Evolutionary conservation across 1,139 yeast genomes (phyloP).

Genomic region (Suhomyces guaymorum): DNA sequence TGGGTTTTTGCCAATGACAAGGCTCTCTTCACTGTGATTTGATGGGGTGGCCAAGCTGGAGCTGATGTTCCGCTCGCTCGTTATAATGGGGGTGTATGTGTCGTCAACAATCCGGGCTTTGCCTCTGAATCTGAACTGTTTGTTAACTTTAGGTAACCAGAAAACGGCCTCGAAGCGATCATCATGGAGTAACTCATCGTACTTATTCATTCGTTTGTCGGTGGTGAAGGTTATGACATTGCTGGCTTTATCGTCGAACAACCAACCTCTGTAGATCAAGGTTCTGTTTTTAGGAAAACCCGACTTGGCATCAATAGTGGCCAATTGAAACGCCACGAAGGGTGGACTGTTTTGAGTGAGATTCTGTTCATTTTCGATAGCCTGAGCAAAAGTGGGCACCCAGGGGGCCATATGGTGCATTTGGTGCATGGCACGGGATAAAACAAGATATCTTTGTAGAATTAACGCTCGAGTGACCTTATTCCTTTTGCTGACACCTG

Average conservation of each 20-base stretch:
- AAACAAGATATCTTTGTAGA: neutral
- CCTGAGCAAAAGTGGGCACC: conserved; percentile 60
- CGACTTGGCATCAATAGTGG: conserved; percentile 56
- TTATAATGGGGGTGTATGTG: conserved; percentile 34
- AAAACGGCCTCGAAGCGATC: conserved; percentile 75
- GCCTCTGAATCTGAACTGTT: conserved; percentile 75
- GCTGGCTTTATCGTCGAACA: conserved; percentile 66
- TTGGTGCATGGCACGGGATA: conserved; percentile 19
- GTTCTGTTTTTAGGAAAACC: conserved; percentile 70
- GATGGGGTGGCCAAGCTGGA: conserved; percentile 2
- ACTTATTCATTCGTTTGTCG: conserved; percentile 69
- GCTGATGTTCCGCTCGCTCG: conserved; percentile 23
- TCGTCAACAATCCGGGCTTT: conserved; percentile 51
- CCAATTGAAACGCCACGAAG: conserved; percentile 64
- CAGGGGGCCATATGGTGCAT: conserved; percentile 67
- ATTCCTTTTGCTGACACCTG: conserved; percentile 7
- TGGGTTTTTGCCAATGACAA: conserved; percentile 14
- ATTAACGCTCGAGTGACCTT: conserved; percentile 11
- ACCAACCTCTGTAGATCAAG: conserved; percentile 71
- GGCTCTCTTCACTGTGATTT: neutral
- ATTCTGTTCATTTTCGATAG: conserved; percentile 46
- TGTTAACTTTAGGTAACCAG: conserved; percentile 59
- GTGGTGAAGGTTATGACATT: conserved; percentile 72
- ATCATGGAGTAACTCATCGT: conserved; percentile 49
- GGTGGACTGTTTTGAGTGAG: conserved; percentile 35